These are phyloP conservation scores for Davidsoniella eucalypti DNA, from an alignment of 2,329 filamentous ascomycete genomes.

Conservation along the genomic window DNA sequence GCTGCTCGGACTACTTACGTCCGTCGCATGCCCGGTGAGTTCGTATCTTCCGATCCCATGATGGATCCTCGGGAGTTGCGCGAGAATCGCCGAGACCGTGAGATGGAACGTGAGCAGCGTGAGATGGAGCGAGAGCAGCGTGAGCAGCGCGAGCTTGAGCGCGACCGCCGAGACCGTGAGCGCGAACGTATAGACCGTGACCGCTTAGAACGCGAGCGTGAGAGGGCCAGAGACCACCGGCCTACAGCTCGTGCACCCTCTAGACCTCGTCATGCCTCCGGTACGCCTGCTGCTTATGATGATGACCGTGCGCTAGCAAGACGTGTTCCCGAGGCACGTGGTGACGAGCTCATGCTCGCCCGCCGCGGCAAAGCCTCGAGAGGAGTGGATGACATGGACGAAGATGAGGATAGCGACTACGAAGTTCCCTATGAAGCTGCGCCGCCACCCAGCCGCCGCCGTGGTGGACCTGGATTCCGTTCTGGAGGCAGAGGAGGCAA, in stretches of 20 bases:
- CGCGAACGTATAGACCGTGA: background rate
- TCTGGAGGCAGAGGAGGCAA: background rate
- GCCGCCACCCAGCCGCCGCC: background rate
- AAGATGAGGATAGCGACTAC: conserved; percentile 10
- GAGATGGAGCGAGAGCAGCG: too few relatives aligned
- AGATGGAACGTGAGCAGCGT: background rate
- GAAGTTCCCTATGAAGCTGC: background rate
- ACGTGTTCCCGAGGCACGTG: conserved; percentile 1
- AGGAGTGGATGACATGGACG: conserved; percentile 6
- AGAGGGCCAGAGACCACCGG: conserved; percentile 1
- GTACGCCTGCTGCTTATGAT: conserved; percentile 1
- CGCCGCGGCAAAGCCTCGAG: background rate
- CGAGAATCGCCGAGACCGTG: background rate
- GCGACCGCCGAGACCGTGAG: background rate
- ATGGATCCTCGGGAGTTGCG: background rate
- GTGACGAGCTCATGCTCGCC: conserved; percentile 9
- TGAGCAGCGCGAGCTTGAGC: too few relatives aligned
- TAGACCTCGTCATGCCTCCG: conserved; percentile 3
- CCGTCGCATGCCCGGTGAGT: conserved; percentile 3
- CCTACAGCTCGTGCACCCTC: conserved; percentile 5
- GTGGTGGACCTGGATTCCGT: conserved; percentile 1
- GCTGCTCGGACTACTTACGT: background rate
- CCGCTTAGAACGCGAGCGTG: background rate
- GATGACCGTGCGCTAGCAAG: background rate
- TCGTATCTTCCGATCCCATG: background rate